phyloP scores from a whole-genome alignment of 306 rosid species.

The Lathyrus sativus region DNA sequence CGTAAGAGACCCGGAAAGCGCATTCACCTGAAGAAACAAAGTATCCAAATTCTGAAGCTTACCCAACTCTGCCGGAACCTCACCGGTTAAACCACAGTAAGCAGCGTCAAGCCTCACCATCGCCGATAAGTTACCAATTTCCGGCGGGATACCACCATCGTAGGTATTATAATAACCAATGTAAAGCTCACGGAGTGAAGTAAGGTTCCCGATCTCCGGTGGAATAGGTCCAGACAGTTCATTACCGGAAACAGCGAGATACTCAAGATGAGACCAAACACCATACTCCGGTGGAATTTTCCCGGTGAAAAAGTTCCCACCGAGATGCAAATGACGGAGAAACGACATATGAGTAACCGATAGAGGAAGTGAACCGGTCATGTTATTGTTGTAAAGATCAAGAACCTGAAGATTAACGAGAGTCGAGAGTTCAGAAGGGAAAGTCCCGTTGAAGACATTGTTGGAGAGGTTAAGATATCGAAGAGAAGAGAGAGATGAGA shows the following conservation, averaged over 20 bases:
- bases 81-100: slow-evolving; percentile 75
- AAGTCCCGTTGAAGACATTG: slow-evolving; percentile 66
- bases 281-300: slow-evolving; percentile 72
- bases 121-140: slow-evolving; percentile 68
- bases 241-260: slow-evolving; percentile 84
- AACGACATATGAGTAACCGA: slow-evolving; percentile 50
- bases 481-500: slow-evolving; percentile 56
- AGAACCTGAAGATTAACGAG: slow-evolving; percentile 60
- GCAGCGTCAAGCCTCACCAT: slow-evolving; percentile 82
- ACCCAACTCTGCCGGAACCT: slow-evolving; percentile 73
- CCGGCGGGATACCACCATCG: slow-evolving; percentile 72
- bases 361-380: slow-evolving; percentile 71
- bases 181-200: slow-evolving; percentile 70
- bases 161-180: slow-evolving; percentile 75
- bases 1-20: slow-evolving; percentile 71
- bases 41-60: slow-evolving; percentile 73
- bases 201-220: slow-evolving; percentile 70
- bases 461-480: slow-evolving; percentile 77
- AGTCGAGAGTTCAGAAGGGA: slow-evolving; percentile 57
- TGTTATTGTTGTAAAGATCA: slow-evolving; percentile 81
- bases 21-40: slow-evolving; percentile 87
- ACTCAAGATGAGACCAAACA: slow-evolving; percentile 56
- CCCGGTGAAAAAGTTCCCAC: slow-evolving; percentile 77
- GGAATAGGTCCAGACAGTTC: slow-evolving; percentile 69
- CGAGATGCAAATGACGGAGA: slow-evolving; percentile 83